A percentile compares a stretch with the other conserved stretches of the same genome.
Evolutionary conservation across 2,329 filamentous ascomycete genomes (phyloP).

Genomic region (Epichloe uncinata): DNA sequence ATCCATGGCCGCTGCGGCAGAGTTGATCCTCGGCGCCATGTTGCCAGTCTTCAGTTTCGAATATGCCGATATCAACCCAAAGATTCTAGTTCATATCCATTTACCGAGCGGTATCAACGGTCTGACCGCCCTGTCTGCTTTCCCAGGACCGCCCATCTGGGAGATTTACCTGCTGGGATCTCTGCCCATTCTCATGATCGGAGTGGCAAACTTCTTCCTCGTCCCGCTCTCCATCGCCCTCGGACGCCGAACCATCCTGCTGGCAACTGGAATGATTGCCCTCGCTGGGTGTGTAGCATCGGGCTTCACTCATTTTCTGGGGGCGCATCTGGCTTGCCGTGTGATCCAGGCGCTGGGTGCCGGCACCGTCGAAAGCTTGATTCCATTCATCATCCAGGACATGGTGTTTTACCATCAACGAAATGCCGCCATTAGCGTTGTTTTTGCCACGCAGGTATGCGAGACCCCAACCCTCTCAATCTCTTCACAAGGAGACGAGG

Average conservation of each 20-base stretch:
- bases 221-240: conserved; percentile 1
- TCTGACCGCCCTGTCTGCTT: not conserved
- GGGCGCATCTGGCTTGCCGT: conserved; percentile 1
- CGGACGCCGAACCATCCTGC: not conserved
- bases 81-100: not conserved
- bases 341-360: conserved; percentile 1
- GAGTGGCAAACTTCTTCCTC: conserved; percentile 2
- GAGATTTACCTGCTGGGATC: conserved; percentile 1
- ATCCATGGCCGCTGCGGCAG: conserved; percentile 1
- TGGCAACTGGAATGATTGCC: not conserved
- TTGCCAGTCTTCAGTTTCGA: conserved; percentile 2
- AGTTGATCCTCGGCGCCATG: conserved; percentile 2
- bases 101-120: not conserved
- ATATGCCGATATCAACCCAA: conserved; percentile 1
- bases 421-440: not conserved
- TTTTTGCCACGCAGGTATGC: conserved; percentile 2
- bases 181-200: conserved; percentile 1
- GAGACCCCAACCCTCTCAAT: not conserved
- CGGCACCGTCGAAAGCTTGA: conserved; percentile 1
- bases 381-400: conserved; percentile 3
- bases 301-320: not conserved
- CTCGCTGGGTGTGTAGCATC: not conserved
- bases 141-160: conserved; percentile 2
- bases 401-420: conserved; percentile 2
- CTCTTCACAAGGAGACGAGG: not conserved